phyloP scores from a whole-genome alignment of 2,329 filamentous ascomycete species.

The Aspergillus puulaauensis region DNA sequence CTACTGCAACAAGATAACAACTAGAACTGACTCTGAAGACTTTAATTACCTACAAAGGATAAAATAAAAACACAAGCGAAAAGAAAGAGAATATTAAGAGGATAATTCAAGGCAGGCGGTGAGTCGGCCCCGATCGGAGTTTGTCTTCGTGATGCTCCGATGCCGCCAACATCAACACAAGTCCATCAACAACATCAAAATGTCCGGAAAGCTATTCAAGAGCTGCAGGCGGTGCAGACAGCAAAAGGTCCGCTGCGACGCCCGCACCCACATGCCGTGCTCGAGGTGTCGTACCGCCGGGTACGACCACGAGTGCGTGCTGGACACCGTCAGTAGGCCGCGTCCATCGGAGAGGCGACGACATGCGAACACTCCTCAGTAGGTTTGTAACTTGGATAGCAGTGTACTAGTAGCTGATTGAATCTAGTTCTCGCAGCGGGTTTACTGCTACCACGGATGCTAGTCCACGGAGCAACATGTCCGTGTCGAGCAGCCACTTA shows the following conservation, averaged over 20 bases:
- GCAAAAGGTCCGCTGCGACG: conserved; percentile 39
- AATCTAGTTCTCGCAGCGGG: conserved; percentile 4
- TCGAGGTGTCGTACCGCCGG: conserved; percentile 34
- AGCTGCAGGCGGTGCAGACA: conserved; percentile 37
- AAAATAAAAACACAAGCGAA: too few relatives aligned
- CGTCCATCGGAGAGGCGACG: conserved; percentile 25
- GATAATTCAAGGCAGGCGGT: not conserved
- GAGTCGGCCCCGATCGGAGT: not conserved
- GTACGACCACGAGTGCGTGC: conserved; percentile 34
- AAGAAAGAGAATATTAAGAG: too few relatives aligned
- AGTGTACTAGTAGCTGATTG: not conserved
- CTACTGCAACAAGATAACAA: too few relatives aligned
- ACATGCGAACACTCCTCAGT: conserved; percentile 26
- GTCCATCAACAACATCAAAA: conserved; percentile 15
- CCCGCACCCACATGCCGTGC: conserved; percentile 35
- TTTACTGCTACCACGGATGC: conserved; percentile 24
- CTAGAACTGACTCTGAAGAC: too few relatives aligned
- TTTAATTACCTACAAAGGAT: too few relatives aligned
- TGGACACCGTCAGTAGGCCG: conserved; percentile 31
- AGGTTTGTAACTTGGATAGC: not conserved
- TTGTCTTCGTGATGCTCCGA: not conserved
- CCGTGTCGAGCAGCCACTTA: conserved; percentile 18
- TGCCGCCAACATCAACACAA: too few relatives aligned
- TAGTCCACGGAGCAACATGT: conserved; percentile 17
- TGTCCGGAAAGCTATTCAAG: conserved; percentile 35